Evolutionary conservation across 2,329 filamentous ascomycete genomes (phyloP).

Genomic region (Ophiostoma tasmaniense): DNA sequence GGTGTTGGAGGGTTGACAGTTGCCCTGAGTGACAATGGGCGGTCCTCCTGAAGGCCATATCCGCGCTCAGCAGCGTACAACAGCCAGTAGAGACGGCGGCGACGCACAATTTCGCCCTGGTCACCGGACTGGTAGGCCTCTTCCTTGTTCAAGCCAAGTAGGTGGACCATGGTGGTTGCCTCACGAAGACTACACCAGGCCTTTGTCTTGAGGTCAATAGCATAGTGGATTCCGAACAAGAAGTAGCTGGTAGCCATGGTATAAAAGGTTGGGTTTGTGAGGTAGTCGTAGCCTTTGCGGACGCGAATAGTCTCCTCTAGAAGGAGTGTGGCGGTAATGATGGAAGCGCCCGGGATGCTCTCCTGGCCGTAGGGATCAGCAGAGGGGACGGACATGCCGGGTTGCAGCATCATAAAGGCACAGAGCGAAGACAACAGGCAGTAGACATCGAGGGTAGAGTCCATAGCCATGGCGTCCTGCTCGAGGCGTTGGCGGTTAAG

Average conservation of each 20-base stretch:
- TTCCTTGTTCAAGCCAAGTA: conserved; percentile 53
- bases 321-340: conserved; percentile 56
- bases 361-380: conserved; percentile 49
- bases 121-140: conserved; percentile 53
- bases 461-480: conserved; percentile 50
- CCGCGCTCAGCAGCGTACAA: conserved; percentile 63
- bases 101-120: conserved; percentile 51
- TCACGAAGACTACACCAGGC: conserved; percentile 76
- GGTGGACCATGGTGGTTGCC: conserved; percentile 60
- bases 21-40: conserved; percentile 61
- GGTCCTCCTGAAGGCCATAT: conserved; percentile 62
- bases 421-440: conserved; percentile 57
- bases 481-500: conserved; percentile 51
- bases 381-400: conserved; percentile 49
- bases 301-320: conserved; percentile 60
- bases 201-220: conserved; percentile 62
- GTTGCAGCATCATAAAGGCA: conserved; percentile 61
- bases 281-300: conserved; percentile 53
- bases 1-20: conserved; percentile 58
- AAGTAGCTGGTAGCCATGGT: conserved; percentile 69
- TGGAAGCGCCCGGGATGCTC: conserved; percentile 49
- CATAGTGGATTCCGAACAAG: conserved; percentile 63
- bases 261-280: conserved; percentile 47
- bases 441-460: conserved; percentile 55
- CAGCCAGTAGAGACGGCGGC: conserved; percentile 64